These are phyloP conservation scores for Annona cherimola DNA, from an alignment of 164 flowering plant species.

Conservation along the genomic window DNA sequence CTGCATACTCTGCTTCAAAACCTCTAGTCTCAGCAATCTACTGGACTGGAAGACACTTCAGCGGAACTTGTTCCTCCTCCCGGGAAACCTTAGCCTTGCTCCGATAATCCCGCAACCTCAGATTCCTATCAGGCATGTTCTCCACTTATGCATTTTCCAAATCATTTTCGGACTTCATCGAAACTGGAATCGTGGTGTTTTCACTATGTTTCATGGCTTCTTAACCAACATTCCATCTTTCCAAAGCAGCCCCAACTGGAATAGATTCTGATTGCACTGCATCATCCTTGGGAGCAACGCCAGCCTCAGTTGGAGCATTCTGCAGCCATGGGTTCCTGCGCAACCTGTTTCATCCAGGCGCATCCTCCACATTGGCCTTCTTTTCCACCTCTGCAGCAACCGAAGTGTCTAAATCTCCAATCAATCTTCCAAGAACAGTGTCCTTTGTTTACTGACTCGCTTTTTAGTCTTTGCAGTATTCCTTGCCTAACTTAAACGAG, in stretches of 20 bases:
- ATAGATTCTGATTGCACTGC: neutral
- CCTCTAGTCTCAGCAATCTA: neutral
- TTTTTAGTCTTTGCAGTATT: too few species aligned
- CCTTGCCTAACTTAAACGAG: neutral
- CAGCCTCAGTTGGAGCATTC: neutral
- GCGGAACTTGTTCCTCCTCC: slow-evolving; percentile 2
- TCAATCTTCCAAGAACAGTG: neutral
- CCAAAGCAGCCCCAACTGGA: neutral
- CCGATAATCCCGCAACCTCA: neutral
- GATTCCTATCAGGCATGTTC: neutral
- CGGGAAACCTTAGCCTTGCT: neutral
- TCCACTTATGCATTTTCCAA: neutral
- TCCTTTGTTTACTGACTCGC: neutral
- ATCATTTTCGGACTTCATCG: neutral
- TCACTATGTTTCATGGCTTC: neutral
- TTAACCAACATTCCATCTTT: neutral
- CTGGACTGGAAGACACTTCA: neutral
- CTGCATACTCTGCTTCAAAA: neutral
- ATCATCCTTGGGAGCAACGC: neutral
- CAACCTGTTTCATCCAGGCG: neutral
- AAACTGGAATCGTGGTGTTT: neutral
- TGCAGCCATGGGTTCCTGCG: neutral
- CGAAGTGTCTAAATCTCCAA: neutral
- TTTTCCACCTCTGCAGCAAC: neutral
- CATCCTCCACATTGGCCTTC: neutral